Evolutionary conservation across 208 protist species (phyloP).

Genomic region (Acanthamoeba triangularis): DNA sequence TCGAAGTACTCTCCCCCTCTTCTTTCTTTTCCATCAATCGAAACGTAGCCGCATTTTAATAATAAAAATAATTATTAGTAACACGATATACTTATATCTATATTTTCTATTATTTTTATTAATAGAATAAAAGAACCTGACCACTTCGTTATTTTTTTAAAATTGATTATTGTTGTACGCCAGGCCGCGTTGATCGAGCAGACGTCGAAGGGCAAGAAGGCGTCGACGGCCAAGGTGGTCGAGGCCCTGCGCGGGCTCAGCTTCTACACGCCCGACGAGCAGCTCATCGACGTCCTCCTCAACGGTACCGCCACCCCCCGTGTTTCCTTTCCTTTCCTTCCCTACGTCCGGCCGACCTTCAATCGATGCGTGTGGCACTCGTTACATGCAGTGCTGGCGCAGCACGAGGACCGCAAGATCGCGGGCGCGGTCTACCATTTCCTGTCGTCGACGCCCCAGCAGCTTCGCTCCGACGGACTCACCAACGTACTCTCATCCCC

Average conservation of each 20-base stretch:
- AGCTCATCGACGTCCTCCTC: slow-evolving; percentile 40
- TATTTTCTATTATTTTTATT: no score
- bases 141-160: no score
- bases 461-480: slow-evolving; percentile 47
- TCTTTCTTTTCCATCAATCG: not conserved
- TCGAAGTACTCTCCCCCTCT: not conserved
- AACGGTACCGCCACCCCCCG: not conserved
- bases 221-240: slow-evolving; percentile 46
- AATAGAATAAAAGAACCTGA: no score
- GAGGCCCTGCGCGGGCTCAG: slow-evolving; percentile 42
- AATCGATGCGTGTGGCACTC: not conserved
- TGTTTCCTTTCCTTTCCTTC: not conserved
- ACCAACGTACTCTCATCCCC: slow-evolving; percentile 21
- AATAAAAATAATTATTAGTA: not conserved
- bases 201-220: slow-evolving; percentile 61
- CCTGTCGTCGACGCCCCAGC: slow-evolving; percentile 22
- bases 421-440: slow-evolving; percentile 18
- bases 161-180: not conserved
- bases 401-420: slow-evolving; percentile 54
- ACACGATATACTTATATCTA: not conserved
- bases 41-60: not conserved
- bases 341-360: not conserved
- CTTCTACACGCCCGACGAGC: slow-evolving; percentile 60
- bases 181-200: slow-evolving; percentile 44
- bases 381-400: not conserved